Evolutionary conservation across 2,329 filamentous ascomycete genomes (phyloP).

Genomic region (Pseudogymnoascus sp.): DNA sequence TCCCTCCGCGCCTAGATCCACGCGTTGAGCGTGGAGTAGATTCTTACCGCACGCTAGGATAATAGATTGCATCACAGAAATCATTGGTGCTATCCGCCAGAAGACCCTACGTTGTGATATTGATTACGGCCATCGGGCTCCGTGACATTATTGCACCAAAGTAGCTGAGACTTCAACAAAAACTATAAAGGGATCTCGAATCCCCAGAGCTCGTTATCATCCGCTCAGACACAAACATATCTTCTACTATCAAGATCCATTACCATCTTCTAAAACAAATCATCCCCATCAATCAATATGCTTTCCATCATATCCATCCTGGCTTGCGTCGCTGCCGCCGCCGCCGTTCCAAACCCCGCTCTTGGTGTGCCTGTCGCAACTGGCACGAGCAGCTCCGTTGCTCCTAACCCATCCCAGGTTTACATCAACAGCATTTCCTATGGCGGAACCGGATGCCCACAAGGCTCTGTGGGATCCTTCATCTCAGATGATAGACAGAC

Average conservation of each 20-base stretch:
- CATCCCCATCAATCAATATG: slow-evolving; percentile 14
- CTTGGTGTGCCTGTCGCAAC: slow-evolving; percentile 16
- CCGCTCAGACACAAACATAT: neutral
- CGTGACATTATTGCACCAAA: neutral
- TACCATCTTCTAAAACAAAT: neutral
- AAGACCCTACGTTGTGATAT: neutral
- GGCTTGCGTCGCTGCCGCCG: slow-evolving; percentile 16
- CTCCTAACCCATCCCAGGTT: slow-evolving; percentile 29
- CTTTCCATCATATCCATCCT: slow-evolving; percentile 15
- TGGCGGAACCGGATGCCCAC: slow-evolving; percentile 40
- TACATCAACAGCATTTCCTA: slow-evolving; percentile 36
- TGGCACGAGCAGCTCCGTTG: slow-evolving; percentile 14
- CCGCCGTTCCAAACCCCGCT: slow-evolving; percentile 20
- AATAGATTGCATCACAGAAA: neutral
- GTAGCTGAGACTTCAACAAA: neutral
- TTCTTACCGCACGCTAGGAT: neutral
- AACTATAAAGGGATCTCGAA: neutral
- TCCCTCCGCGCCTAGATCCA: neutral
- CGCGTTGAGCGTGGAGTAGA: neutral
- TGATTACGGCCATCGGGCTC: neutral
- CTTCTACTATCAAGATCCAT: neutral
- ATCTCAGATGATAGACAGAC: slow-evolving; percentile 36
- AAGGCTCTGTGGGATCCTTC: slow-evolving; percentile 34
- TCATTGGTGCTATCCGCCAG: neutral
- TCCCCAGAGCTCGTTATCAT: neutral